A percentile compares a stretch with the other conserved stretches of the same genome.
Conservation (phyloP, 129 eudicot genomes). For the Helichrysum umbraculigerum region DNA sequence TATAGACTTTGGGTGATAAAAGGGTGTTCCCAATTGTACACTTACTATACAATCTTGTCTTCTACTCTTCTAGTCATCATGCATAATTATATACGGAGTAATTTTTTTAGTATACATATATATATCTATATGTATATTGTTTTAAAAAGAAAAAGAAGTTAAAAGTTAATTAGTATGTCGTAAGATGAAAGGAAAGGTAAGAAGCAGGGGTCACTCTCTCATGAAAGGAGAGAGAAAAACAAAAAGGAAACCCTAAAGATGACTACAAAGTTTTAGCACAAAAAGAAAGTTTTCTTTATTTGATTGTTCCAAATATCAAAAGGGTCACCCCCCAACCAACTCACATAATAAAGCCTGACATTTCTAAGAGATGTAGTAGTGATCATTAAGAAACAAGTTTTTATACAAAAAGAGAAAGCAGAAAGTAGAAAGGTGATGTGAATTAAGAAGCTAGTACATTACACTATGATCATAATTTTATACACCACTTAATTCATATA, state of each 20-base stretch:
- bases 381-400: constrained; percentile 31
- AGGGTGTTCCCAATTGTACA: too few species aligned
- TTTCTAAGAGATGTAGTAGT: constrained; percentile 18
- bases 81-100: too few species aligned
- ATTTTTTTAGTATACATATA: background rate
- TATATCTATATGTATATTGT: background rate
- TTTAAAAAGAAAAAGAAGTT: background rate
- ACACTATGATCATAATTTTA: constrained; percentile 23
- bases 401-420: constrained; percentile 22
- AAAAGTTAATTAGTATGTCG: constrained; percentile 34
- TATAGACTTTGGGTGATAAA: too few species aligned
- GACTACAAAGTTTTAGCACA: constrained; percentile 25
- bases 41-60: background rate
- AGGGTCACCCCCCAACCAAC: constrained; percentile 13
- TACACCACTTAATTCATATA: constrained; percentile 13
- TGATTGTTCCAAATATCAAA: constrained; percentile 35
- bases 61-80: background rate
- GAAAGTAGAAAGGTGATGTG: constrained; percentile 33
- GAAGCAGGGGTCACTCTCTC: constrained; percentile 25
- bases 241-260: constrained; percentile 37
- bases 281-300: constrained; percentile 25
- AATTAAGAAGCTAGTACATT: constrained; percentile 1
- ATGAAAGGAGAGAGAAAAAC: constrained; percentile 42
- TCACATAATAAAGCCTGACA: constrained; percentile 31
- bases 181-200: constrained; percentile 39